Base-by-base conservation (phyloP, 192 early-diverging fungal genomes). In the Dissophora ornata region DNA sequence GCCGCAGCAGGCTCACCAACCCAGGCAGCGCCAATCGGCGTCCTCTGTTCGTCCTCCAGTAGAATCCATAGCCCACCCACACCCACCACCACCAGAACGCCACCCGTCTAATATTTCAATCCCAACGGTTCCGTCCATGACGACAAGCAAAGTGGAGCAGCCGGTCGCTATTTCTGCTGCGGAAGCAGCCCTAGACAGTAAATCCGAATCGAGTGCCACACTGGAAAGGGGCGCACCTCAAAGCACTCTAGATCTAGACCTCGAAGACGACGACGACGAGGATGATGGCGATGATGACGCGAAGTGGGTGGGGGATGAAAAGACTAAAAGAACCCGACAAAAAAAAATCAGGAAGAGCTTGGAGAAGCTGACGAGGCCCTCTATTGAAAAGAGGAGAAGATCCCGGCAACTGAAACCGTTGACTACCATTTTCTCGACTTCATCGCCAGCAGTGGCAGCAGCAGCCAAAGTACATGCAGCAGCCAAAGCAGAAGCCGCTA, bases 381-480 rank as follows among this genome's bases (percentile, higher is more conserved):
- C 65, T 4, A 48, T 61, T 12, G 73, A 77, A 16, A 61, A 56
- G 64, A 77, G 46, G 59, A 28, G 65, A 32, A 34, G 38, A 18
- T 65, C 73, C n/a, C 64, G 73, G 0, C 73, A 77, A n/a, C 21
- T 77, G 13, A 77, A 62, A 36, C 28, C 64, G 3, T n/a, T 77
- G 65, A 61, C 57, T 5, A n/a, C 63, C 4, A 34, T 66, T 13
- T 32, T 59, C 13, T 19, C 63, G 3, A 3, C 51, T 9, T 19
- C 40, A 18, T 38, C 59, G 18, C 22, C 65, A 11, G 30, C 56
- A 26, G 38, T 15, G 8, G 13, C 16, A 8, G 12, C 21, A n/a
- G n/a, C n/a, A n/a, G n/a, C n/a, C n/a, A n/a, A n/a, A n/a, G n/a
- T n/a, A n/a, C n/a, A n/a, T 40, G 5, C 49, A 0, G 19, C 51